Base-by-base conservation (phyloP, 78 protist species). In the Trichosphaerium sp. region DNA sequence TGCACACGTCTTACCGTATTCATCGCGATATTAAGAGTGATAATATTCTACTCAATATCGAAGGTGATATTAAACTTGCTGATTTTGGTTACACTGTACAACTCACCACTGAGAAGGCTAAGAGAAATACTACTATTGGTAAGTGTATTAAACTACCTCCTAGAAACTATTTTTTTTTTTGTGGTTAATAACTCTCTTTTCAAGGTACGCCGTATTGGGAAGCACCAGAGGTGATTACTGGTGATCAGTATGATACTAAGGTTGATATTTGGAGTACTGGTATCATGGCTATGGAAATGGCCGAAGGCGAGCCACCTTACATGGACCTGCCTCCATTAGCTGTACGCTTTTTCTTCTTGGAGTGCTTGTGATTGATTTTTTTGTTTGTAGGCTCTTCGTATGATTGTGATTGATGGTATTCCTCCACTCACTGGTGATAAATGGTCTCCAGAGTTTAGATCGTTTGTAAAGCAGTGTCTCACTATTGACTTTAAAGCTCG, bases 261-360 rank as follows among this genome's bases (percentile, higher is more conserved):
- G 90, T 84, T 7, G 92, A 87, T 56, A 82, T 91, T 51, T 91
- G 92, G 96, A 43, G 70, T 40, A 49, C 88, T 42, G 96, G 93
- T 60, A 88, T 92, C 52, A 64, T 92, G 85, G 51, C 71, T 26
- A 77, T 88, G 34, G 96, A 92, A 56, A 83, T 88, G 90, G 65
- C 82, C 34, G 92, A 86, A 47, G 88, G 89, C 26, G 90, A 92
- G 63, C 96, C 96, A 15, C 96, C 96, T 26, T 92, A 92, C 75
- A 64, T 92, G 1, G 81, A 88, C 38, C 77, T 74, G 75, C 79
- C 88, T 10, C 94, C 93, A 15, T 78, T 92, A 18, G 18, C 88
- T 21, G 91, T 18, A 21, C 35, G 21, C 60, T 55, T 32, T 11
- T 55, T 11, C 12, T 10, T 62, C 31, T 41, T 28, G 32, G 32